A percentile compares a stretch with the other conserved stretches of the same genome.
Evolutionary conservation across 139 green algal genomes (phyloP).

Genomic region (Volvox reticuliferus): DNA sequence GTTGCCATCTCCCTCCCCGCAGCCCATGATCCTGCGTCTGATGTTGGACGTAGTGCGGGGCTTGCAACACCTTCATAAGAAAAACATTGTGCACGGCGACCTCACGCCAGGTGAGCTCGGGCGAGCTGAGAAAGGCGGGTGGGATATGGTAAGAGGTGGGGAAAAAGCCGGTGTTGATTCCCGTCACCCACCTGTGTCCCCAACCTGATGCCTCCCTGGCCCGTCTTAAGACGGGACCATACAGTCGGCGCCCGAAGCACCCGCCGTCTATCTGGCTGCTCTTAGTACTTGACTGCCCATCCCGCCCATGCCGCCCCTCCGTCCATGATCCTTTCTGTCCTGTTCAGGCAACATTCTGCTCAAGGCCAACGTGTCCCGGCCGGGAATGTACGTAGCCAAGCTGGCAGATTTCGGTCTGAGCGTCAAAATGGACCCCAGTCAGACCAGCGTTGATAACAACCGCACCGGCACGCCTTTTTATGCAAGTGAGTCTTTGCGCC

Average conservation of each 20-base stretch:
- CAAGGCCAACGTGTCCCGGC: not conserved
- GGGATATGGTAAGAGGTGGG: not conserved
- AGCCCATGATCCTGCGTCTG: constrained; percentile 33
- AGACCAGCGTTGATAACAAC: constrained; percentile 44
- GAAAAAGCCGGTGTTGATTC: not conserved
- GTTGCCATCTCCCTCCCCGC: not conserved
- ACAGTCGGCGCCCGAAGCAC: too few species aligned
- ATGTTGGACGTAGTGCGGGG: constrained; percentile 53
- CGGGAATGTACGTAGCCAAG: constrained; percentile 28
- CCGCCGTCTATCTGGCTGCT: too few species aligned
- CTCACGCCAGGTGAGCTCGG: constrained; percentile 41
- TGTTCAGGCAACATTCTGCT: constrained; percentile 46
- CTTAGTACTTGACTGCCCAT: not conserved
- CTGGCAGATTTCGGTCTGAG: constrained; percentile 50
- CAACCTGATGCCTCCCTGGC: too few species aligned
- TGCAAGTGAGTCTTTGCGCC: constrained; percentile 15
- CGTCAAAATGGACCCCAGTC: constrained; percentile 41
- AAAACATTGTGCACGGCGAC: constrained; percentile 64
- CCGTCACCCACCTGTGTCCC: not conserved
- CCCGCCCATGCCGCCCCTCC: not conserved
- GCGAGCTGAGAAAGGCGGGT: not conserved
- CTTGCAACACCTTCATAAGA: constrained; percentile 57
- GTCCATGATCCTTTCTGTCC: not conserved
- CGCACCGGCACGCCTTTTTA: constrained; percentile 50
- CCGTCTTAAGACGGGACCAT: too few species aligned